Percentiles rank a stretch among this genome's conserved stretches.
Conservation (phyloP, 225 moss, liverwort and hornwort genomes). For the Physcomitrellopsis africana region DNA sequence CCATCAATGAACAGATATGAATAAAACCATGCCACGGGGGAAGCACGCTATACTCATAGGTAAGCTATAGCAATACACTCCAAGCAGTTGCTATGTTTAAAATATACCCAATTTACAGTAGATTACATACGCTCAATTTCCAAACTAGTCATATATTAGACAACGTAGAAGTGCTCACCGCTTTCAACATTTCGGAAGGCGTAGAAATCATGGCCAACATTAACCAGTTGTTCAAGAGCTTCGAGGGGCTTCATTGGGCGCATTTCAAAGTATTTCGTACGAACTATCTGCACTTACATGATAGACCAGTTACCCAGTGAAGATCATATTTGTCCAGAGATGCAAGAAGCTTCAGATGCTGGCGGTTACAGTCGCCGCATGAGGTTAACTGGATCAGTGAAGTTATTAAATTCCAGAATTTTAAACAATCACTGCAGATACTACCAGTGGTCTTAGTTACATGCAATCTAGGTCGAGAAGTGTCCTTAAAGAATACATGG, state of each 20-base stretch:
- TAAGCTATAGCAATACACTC: too few relatives aligned
- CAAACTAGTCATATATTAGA: not conserved
- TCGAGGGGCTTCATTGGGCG: conserved; percentile 81
- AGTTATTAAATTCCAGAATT: not conserved
- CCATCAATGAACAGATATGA: not conserved
- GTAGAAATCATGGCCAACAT: conserved; percentile 85
- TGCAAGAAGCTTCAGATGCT: not conserved
- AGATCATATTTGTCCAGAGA: not conserved
- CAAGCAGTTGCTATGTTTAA: too few relatives aligned
- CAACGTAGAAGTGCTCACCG: conserved; percentile 51
- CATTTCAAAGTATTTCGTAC: conserved; percentile 96
- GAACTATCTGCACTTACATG: conserved; percentile 59
- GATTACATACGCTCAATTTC: too few relatives aligned
- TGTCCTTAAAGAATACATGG: not conserved
- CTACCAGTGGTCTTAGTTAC: not conserved
- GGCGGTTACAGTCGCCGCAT: too few relatives aligned
- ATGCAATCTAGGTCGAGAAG: not conserved
- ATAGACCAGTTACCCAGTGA: not conserved
- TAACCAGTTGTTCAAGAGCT: conserved; percentile 83
- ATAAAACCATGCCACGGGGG: not conserved
- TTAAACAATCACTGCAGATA: not conserved
- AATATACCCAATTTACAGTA: too few relatives aligned
- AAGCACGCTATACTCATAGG: too few relatives aligned
- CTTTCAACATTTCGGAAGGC: conserved; percentile 85
- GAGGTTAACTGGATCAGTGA: too few relatives aligned